phyloP scores from a whole-genome alignment of 2,329 filamentous ascomycete genomes.

The Diaporthe destruens region DNA sequence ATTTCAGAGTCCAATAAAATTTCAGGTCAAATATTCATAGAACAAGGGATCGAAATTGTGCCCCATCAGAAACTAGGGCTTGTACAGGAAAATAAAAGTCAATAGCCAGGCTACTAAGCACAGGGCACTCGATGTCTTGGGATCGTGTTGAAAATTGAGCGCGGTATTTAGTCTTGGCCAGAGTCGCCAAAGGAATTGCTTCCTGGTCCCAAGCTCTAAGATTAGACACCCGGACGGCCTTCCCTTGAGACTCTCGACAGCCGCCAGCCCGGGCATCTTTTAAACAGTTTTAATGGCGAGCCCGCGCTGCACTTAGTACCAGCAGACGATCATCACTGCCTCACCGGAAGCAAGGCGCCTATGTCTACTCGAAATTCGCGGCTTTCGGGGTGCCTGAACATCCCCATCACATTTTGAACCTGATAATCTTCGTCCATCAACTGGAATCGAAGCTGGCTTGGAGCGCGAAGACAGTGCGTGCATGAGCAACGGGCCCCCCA shows the following conservation, averaged over 20 bases:
- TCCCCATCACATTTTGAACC: conserved; percentile 8
- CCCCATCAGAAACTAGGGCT: neutral
- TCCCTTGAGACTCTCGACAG: neutral
- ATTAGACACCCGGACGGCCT: neutral
- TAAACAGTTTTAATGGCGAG: no score
- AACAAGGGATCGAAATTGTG: neutral
- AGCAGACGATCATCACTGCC: neutral
- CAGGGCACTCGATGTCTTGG: neutral
- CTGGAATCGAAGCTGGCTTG: neutral
- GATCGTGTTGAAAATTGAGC: neutral
- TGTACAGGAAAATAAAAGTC: neutral
- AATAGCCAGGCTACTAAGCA: neutral
- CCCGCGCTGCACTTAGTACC: neutral
- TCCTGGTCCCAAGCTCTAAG: neutral
- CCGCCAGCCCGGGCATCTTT: neutral
- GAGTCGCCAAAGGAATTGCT: neutral
- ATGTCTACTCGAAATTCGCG: neutral
- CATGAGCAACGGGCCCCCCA: neutral
- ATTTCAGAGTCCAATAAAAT: neutral
- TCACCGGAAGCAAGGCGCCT: neutral
- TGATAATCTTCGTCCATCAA: neutral
- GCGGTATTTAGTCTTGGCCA: neutral
- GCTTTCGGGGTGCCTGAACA: neutral
- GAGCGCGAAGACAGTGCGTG: neutral
- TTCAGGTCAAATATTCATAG: neutral